Evolutionary conservation across 2,329 filamentous ascomycete genomes (phyloP), one percentile per base, ranked within the genome.

Genomic region (Dendrostoma leiphaemia): DNA sequence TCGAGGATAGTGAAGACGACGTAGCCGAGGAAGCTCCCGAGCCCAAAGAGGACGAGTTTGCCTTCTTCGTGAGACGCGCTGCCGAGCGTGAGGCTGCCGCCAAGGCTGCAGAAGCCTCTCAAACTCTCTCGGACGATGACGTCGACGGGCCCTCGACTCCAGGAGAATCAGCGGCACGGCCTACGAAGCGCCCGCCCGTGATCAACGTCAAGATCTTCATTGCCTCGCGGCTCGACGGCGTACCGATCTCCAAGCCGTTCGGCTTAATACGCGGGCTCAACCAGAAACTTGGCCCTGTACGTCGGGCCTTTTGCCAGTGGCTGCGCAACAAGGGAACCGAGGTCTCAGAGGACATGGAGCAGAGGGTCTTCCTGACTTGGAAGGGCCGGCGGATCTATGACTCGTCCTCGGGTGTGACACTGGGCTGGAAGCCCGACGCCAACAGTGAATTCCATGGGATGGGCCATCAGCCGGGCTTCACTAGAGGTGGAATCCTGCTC

Each of bases 331-430:
- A 19, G 4, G 38, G 32, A 1, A 21, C 13, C 17, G 9, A 15
- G 1, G 28, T 55, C 38, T 47, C 52, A 1, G 37, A 46, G 0
- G 61, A 67, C 2, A 73, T 79, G 3, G 67, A 78, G 23, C 70
- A 77, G 2, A 71, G 78, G 4, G 74, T 95, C 17, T 88, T 94
- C 62, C 78, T 97, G 52, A 94, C 90, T 0, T 96, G 90, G 86
- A 86, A 85, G 59, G 80, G 83, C 24, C 83, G 82, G 54, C 82
- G 83, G 56, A 71, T 96, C 3, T 96, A 88, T 66, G 83, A 89
- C 60, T 80, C 82, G n/a, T 90, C 89, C 5, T 92, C 87, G 1
- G 86, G 90, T 55, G 77, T 78, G 50, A 85, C 81, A 45, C 72
- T 96, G 6, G 85, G 85, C 6, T 79, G 94, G 43, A 65, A 71